A percentile compares a stretch with the other conserved stretches of the same genome.
Evolutionary conservation across 192 early-diverging fungal species (phyloP).

Genomic region (Entrophospora sp.): DNA sequence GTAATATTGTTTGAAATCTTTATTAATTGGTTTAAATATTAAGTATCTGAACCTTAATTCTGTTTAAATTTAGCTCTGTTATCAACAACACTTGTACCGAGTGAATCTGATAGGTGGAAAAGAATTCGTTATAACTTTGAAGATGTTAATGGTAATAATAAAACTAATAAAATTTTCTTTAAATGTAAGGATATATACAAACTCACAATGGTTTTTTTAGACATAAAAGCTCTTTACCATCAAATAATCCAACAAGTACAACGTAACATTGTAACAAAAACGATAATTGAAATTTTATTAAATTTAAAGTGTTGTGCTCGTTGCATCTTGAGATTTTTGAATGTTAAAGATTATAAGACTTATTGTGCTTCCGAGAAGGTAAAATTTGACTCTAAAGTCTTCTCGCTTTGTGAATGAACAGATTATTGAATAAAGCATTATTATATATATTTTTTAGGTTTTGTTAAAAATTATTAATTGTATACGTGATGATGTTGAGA

Average conservation of each 20-base stretch:
- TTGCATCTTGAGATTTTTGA: conserved; percentile 29
- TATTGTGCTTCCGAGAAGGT: conserved; percentile 19
- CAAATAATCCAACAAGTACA: not conserved
- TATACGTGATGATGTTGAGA: not conserved
- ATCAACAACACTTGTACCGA: not conserved
- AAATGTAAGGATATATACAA: too few species aligned
- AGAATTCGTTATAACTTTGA: not conserved
- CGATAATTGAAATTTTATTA: conserved; percentile 21
- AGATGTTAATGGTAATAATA: not conserved
- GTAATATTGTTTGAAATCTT: not conserved
- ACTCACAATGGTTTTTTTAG: too few species aligned
- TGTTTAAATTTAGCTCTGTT: not conserved
- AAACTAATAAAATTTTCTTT: too few species aligned
- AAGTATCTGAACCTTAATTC: not conserved
- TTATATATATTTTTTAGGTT: not conserved
- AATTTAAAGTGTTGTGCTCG: conserved; percentile 26
- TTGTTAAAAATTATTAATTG: not conserved
- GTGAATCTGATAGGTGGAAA: not conserved
- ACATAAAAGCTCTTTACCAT: not conserved
- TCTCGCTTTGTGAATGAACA: not conserved
- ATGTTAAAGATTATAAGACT: conserved; percentile 23
- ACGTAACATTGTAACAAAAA: too few species aligned
- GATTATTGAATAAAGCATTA: not conserved
- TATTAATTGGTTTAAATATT: not conserved
- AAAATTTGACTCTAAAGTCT: not conserved